Base-by-base conservation (phyloP, 345 rosid genomes). In the Eucalyptus regnans region DNA sequence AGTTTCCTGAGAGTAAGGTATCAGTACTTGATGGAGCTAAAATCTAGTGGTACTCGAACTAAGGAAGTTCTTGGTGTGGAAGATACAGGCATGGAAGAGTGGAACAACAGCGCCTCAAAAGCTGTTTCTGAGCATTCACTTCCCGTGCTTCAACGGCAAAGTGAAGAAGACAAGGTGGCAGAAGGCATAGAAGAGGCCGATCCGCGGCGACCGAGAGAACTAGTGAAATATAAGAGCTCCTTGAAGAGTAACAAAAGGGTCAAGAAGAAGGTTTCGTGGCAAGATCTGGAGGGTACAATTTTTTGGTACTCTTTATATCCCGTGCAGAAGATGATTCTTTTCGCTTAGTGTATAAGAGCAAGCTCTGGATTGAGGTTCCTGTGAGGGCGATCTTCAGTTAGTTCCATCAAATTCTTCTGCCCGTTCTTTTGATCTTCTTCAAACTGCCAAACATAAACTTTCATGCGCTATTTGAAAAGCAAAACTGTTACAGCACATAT, bases 191-290 rank as follows among this genome's bases (percentile, higher is more conserved):
- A 18, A 85, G 33, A 51, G 86, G 84, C 33, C 37, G 23, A 46
- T 10, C 86, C 3, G 62, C 43, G 17, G 64, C 17, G 46, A 10
- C 27, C 50, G 33, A 64, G 37, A 49, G 33, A 27, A 51, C 81
- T 31, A 51, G 41, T 50, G 50, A 85, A 68, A 46, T 56, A 58
- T 15, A 89, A 64, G 31, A 85, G 52, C 52, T 5, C 18, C 58
- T 85, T 16, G 58, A 85, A 85, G n/a, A 51, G 87, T 33, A 87
- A 90, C 58, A 90, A 85, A 87, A 56, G 88, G 31, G 44, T 43
- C 44, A 43, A 43, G 91, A 92, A 91, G 92, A 91, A 89, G 88
- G 90, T 91, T 87, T 89, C 91, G 83, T 90, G 93, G 93, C 90
- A 88, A 87, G 94, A 92, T 91, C 93, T 81, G 37, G 88, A 88